A percentile compares a stretch with the other conserved stretches of the same genome.
These are phyloP conservation scores for Cotoneaster glaucophyllus DNA, from an alignment of 306 rosid genomes.

Conservation along the genomic window DNA sequence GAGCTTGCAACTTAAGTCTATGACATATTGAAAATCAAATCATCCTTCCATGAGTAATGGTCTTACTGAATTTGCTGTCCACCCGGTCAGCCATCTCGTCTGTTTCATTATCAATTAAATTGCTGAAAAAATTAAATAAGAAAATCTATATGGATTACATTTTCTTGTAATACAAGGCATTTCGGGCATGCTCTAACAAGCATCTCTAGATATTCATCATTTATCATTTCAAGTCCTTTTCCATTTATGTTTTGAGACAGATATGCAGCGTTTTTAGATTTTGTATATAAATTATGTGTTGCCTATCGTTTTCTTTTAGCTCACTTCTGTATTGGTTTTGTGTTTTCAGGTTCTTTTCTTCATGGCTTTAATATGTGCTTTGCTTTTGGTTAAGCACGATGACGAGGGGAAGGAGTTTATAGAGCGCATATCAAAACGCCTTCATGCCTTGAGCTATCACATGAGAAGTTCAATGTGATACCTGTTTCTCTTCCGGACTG, in stretches of 20 bases:
- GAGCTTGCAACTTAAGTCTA: background rate
- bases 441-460: slow-evolving; percentile 78
- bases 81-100: too few relatives aligned
- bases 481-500: slow-evolving; percentile 94
- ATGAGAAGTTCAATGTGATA: slow-evolving; percentile 79
- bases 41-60: background rate
- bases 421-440: slow-evolving; percentile 61
- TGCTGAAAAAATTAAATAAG: background rate
- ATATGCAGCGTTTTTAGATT: too few relatives aligned
- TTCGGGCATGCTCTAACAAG: background rate
- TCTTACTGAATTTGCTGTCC: too few relatives aligned
- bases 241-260: background rate
- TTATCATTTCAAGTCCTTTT: background rate
- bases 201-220: background rate
- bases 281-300: background rate
- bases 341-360: slow-evolving; percentile 76
- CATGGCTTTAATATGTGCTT: slow-evolving; percentile 91
- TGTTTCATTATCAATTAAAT: background rate
- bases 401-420: slow-evolving; percentile 69
- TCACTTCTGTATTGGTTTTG: slow-evolving; percentile 10
- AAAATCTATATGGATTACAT: background rate
- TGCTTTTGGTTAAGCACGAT: slow-evolving; percentile 75
- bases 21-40: background rate
- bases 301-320: slow-evolving; percentile 7
- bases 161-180: background rate